Base-by-base conservation (phyloP, 2,329 filamentous ascomycete species). In the Penicillium sp. region DNA sequence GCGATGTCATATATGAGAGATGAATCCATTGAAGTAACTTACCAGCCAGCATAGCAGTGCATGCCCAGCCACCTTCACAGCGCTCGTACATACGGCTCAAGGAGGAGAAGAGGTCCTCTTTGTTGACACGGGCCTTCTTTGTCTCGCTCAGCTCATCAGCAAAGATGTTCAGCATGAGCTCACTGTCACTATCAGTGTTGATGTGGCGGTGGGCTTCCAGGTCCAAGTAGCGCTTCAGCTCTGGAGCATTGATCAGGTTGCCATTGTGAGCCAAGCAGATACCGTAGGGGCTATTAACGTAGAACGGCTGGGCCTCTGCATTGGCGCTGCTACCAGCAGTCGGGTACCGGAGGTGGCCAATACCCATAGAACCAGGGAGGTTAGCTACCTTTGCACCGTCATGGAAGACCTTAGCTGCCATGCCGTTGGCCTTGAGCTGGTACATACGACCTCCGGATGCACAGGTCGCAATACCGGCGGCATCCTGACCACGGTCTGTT, bases 301-400 rank as follows among this genome's bases (percentile, higher is more conserved):
- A 96, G 76, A 97, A 96, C 0, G 93, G 93, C 77, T 96, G 92
- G 11, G 91, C 91, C 77, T 96, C 92, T 7, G 91, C 88, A 70
- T 91, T 94, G 59, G 86, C 86, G 66, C 89, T 90, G 73, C 88
- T 95, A 58, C 93, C 93, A 13, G 90, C 90, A 7, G 93, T 97
- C 11, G 93, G 93, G 76, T 97, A 97, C 73, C 93, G 84, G 66
- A 97, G 77, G 76, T 97, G 93, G 43, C 86, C 89, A 60, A 96
- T 83, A 61, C 91, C 92, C 89, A 95, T 93, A 76, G 86, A 94
- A 36, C 92, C 92, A 13, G 91, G 89, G 53, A 95, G 83, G 69
- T 92, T 87, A 50, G 84, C 79, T 41, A 93, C 82, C 61, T 89
- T 85, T 59, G 86, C 83, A 65, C 91, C 92, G 64, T 96, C 90